These are phyloP conservation scores for Tetrahymena borealis DNA, from an alignment of 73 alveolate genomes.

Conservation along the genomic window DNA sequence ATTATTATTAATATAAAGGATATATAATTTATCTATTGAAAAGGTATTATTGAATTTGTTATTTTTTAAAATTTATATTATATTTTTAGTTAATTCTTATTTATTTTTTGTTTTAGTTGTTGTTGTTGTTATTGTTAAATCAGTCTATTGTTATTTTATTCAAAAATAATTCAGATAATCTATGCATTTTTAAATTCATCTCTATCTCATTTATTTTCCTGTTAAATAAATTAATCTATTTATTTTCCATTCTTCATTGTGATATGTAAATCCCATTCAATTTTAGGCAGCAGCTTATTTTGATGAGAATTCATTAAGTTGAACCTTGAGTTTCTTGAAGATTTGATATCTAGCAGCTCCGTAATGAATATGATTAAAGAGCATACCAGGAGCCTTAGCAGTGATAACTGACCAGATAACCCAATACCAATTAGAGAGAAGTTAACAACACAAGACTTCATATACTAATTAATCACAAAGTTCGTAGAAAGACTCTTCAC, in stretches of 20 bases:
- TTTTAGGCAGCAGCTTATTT: background rate
- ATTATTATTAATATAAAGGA: too few relatives aligned
- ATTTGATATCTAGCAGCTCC: background rate
- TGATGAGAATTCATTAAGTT: background rate
- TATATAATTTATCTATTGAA: too few relatives aligned
- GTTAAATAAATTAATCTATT: background rate
- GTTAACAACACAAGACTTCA: background rate
- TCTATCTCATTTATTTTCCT: background rate
- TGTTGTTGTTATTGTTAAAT: too few relatives aligned
- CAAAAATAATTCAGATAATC: too few relatives aligned
- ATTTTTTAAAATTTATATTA: too few relatives aligned
- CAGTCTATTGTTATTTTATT: too few relatives aligned
- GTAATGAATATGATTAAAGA: background rate
- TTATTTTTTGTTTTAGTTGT: too few relatives aligned
- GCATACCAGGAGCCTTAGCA: constrained; percentile 3
- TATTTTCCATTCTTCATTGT: background rate
- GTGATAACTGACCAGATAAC: background rate
- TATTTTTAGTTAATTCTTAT: too few relatives aligned
- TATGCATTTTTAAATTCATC: too few relatives aligned
- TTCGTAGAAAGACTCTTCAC: background rate
- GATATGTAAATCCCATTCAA: background rate
- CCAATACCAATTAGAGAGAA: background rate
- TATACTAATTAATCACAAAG: background rate
- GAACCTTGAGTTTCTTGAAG: background rate
- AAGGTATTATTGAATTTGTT: too few relatives aligned